Conservation (phyloP, 1,284 basidiomycete species). For the Malassezia pachydermatis region DNA sequence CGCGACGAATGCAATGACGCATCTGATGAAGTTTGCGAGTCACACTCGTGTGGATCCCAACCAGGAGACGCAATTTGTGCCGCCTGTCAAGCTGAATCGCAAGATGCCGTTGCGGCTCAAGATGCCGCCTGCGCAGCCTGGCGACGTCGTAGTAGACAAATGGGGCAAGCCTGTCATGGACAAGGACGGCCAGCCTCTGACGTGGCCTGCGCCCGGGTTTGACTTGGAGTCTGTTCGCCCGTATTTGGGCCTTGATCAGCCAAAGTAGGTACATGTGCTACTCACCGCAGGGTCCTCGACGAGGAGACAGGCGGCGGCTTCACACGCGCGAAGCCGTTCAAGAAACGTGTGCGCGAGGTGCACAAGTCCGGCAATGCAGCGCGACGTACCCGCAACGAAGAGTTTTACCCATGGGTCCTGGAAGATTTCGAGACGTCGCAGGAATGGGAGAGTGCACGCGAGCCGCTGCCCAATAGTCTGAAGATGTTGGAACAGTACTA, state of each 20-base stretch:
- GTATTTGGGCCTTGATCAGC: constrained; percentile 7
- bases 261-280: neutral
- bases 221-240: constrained; percentile 25
- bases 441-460: constrained; percentile 40
- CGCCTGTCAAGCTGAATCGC: constrained; percentile 44
- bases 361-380: constrained; percentile 41
- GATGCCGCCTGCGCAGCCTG: constrained; percentile 31
- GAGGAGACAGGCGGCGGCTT: constrained; percentile 7
- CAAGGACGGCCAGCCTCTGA: constrained; percentile 31
- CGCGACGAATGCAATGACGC: constrained; percentile 26
- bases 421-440: constrained; percentile 44
- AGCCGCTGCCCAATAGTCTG: constrained; percentile 29
- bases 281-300: constrained; percentile 5
- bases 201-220: constrained; percentile 28
- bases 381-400: constrained; percentile 40
- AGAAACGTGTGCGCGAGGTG: constrained; percentile 43
- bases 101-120: constrained; percentile 45
- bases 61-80: constrained; percentile 32
- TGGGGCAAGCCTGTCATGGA: constrained; percentile 34
- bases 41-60: constrained; percentile 39
- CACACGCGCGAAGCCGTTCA: constrained; percentile 28
- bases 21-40: constrained; percentile 43
- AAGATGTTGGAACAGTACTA: constrained; percentile 22
- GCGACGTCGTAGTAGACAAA: constrained; percentile 35
- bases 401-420: constrained; percentile 44